Evolutionary conservation across 2,329 filamentous ascomycete species (phyloP).

Genomic region (Calonectria naviculata): DNA sequence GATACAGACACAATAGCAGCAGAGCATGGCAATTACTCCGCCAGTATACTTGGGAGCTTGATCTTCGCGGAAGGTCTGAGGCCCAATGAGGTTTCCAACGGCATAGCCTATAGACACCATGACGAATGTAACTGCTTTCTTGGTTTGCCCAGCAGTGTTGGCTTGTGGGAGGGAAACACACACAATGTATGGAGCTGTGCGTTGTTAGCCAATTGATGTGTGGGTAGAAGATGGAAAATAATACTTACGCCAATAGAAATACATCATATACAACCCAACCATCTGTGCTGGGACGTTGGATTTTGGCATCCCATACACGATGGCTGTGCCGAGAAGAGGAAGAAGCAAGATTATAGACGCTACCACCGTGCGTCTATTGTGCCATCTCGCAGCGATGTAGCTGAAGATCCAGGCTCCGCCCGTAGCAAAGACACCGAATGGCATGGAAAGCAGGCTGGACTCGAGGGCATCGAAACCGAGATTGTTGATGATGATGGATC

Average conservation of each 20-base stretch:
- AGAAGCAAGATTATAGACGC: conserved; percentile 14
- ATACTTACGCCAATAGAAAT: conserved; percentile 22
- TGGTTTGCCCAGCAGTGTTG: conserved; percentile 50
- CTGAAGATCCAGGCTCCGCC: conserved; percentile 17
- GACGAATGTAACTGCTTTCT: conserved; percentile 54
- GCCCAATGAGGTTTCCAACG: conserved; percentile 51
- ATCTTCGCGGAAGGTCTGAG: conserved; percentile 49
- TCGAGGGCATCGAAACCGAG: conserved; percentile 17
- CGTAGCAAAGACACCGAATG: conserved; percentile 17
- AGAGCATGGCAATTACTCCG: conserved; percentile 23
- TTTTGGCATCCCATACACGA: conserved; percentile 23
- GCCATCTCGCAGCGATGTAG: conserved; percentile 9
- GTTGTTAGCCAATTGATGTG: neutral
- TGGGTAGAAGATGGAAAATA: neutral
- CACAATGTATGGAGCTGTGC: conserved; percentile 21
- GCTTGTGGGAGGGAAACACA: conserved; percentile 22
- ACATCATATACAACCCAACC: conserved; percentile 27
- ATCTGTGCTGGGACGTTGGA: conserved; percentile 23
- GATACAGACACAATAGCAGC: conserved; percentile 24
- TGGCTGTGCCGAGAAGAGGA: conserved; percentile 20
- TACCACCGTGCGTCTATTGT: conserved; percentile 13
- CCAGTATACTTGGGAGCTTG: conserved; percentile 47
- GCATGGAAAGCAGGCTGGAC: conserved; percentile 22
- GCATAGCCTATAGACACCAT: conserved; percentile 57
- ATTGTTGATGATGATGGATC: conserved; percentile 24